Base-by-base conservation (phyloP, 768 basidiomycete genomes). In the Naganishia kalamii region DNA sequence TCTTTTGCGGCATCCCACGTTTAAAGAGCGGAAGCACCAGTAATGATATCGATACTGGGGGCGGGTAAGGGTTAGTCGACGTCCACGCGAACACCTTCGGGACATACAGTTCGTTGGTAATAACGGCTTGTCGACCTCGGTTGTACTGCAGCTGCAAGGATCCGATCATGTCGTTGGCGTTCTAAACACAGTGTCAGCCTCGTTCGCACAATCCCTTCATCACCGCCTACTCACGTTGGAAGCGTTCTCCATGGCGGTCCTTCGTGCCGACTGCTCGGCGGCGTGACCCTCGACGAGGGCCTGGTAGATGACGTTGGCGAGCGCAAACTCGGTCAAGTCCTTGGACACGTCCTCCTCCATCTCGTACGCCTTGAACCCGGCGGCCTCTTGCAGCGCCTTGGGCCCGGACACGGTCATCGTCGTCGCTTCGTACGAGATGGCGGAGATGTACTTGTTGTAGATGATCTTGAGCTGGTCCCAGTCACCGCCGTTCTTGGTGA, bases 241-340 rank as follows among this genome's bases (percentile, higher is more conserved):
- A 51, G 94, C 94, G 76, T 92, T 98, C 85, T 98, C 96, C 96
- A 99, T 99, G 74, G 96, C 96, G 71, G 94, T 97, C 71, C 94
- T 88, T 79, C 94, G 87, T 59, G 69, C 69, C 64, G 74, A 78
- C 66, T 80, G 88, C 80, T 97, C 94, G 73, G 93, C 92, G 57
- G 94, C 94, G 78, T 97, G 92, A 62, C 86, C 89, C 80, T 99
- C 94, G 27, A 89, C 88, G 48, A 99, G 88, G 57, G 92, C 87
- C 70, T 92, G 88, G 79, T 86, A 98, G 82, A 99, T 85, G 68
- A 92, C 92, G 80, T 98, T 98, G 75, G 96, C 93, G 62, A 99
- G 83, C 3, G 92, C 86, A 79, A 99, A 99, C 78, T 97, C 92
- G 59, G 89, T 86, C 52, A 98, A 83, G 75, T 99, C 94, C 77